Evolutionary conservation across 2,329 filamentous ascomycete species (phyloP).

Genomic region (Plenodomus tracheiphilus): DNA sequence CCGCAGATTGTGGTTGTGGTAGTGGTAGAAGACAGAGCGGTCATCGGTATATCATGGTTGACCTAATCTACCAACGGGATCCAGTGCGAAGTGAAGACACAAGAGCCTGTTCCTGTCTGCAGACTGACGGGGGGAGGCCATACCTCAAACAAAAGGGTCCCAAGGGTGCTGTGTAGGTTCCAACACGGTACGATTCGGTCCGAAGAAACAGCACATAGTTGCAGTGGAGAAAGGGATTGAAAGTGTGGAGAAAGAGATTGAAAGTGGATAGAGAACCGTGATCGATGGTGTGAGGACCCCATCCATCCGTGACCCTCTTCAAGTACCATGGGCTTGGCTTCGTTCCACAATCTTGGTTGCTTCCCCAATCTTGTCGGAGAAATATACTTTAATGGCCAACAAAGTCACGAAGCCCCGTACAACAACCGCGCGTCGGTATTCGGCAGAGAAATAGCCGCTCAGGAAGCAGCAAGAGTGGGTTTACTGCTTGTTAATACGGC

Average conservation of each 20-base stretch:
- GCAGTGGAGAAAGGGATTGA: too few species aligned
- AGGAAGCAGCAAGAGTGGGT: neutral
- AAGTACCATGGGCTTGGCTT: neutral
- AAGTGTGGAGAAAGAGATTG: neutral
- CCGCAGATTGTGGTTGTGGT: too few species aligned
- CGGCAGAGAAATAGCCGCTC: neutral
- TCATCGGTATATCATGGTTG: too few species aligned
- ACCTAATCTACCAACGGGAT: too few species aligned
- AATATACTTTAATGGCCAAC: neutral
- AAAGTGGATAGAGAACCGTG: neutral
- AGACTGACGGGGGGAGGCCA: too few species aligned
- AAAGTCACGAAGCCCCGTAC: neutral
- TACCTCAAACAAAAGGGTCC: too few species aligned
- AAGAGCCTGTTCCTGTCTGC: too few species aligned
- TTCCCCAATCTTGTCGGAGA: neutral
- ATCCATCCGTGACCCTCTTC: neutral
- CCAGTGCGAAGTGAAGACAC: too few species aligned
- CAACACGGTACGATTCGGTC: neutral
- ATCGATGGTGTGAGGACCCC: neutral
- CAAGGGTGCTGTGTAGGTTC: too few species aligned
- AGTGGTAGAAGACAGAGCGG: too few species aligned
- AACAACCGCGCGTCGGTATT: neutral
- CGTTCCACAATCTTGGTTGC: neutral
- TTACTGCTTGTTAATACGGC: neutral
- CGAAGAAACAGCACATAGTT: neutral